Percentiles rank a stretch among this genome's conserved stretches.
phyloP scores from a whole-genome alignment of 2,329 filamentous ascomycete genomes.

The Colletotrichum ledebouriae region DNA sequence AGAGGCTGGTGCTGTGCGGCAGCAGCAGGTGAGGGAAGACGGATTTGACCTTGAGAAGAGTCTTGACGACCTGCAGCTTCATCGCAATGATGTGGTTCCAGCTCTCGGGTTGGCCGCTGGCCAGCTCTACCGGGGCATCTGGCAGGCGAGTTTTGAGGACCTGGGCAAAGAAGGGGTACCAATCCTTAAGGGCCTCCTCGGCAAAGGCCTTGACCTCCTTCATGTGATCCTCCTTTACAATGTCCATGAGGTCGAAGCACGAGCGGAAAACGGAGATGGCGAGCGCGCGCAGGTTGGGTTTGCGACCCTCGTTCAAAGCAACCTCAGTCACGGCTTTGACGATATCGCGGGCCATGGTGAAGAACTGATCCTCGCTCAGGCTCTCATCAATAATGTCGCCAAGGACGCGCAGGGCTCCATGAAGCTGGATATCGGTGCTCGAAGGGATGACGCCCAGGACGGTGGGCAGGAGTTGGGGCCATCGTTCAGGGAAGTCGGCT shows the following conservation, averaged over 20 bases:
- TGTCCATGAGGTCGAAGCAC: conserved; percentile 95
- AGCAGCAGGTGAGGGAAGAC: conserved; percentile 87
- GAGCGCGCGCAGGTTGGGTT: conserved; percentile 82
- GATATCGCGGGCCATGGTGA: conserved; percentile 87
- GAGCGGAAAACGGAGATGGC: conserved; percentile 91
- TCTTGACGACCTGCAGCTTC: conserved; percentile 94
- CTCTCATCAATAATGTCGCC: conserved; percentile 93
- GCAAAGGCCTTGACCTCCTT: conserved; percentile 89
- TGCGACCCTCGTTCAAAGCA: conserved; percentile 80
- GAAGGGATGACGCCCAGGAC: conserved; percentile 82
- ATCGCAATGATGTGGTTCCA: conserved; percentile 88
- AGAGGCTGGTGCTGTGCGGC: conserved; percentile 85
- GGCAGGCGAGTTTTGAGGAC: conserved; percentile 83
- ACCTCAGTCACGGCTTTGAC: conserved; percentile 87
- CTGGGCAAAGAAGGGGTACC: conserved; percentile 90
- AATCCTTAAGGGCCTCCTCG: conserved; percentile 83
- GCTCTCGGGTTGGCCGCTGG: conserved; percentile 68
- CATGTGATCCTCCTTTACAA: conserved; percentile 94
- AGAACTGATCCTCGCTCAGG: conserved; percentile 95
- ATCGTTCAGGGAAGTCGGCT: conserved; percentile 93
- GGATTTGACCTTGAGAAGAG: conserved; percentile 85
- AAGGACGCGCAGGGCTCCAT: conserved; percentile 90
- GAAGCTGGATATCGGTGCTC: conserved; percentile 83
- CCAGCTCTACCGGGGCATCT: conserved; percentile 67
- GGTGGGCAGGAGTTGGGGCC: conserved; percentile 88